Percentiles rank a stretch among this genome's conserved stretches.
Evolutionary conservation across 441 rosid species (phyloP).

Genomic region (Dalechampia spathulata): DNA sequence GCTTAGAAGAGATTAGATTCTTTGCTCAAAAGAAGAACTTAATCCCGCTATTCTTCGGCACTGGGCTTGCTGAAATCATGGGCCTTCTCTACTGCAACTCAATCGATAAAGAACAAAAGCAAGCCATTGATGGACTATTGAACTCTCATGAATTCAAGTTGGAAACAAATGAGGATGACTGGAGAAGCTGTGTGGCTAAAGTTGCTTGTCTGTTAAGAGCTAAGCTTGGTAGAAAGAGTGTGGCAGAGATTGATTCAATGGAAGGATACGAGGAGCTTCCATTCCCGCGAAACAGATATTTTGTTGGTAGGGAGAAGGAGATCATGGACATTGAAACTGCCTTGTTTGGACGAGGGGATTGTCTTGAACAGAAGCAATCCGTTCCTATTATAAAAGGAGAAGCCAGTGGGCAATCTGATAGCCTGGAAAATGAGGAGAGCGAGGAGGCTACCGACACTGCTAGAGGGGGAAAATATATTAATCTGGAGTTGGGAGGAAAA

Average conservation of each 20-base stretch:
- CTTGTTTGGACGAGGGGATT: constrained; percentile 55
- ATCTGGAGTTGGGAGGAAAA: constrained; percentile 53
- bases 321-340: constrained; percentile 63
- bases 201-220: constrained; percentile 44
- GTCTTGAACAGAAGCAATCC: constrained; percentile 36
- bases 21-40: constrained; percentile 87
- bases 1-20: constrained; percentile 82
- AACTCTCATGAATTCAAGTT: constrained; percentile 73
- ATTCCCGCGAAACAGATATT: constrained; percentile 55
- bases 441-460: constrained; percentile 28
- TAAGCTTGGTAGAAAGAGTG: constrained; percentile 80
- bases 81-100: constrained; percentile 56
- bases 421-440: constrained; percentile 72
- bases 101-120: constrained; percentile 62
- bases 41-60: constrained; percentile 71
- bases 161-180: constrained; percentile 65
- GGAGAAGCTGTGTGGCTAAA: constrained; percentile 72
- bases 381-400: constrained; percentile 47
- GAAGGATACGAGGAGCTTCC: constrained; percentile 66
- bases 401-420: constrained; percentile 71
- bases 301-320: constrained; percentile 81
- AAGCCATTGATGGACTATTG: constrained; percentile 72
- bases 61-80: constrained; percentile 50
- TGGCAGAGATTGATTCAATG: constrained; percentile 36
- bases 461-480: constrained; percentile 52